Evolutionary conservation across 1,284 basidiomycete species (phyloP), one percentile per base, ranked within the genome.

Genomic region (Xerocomus nothofagi): DNA sequence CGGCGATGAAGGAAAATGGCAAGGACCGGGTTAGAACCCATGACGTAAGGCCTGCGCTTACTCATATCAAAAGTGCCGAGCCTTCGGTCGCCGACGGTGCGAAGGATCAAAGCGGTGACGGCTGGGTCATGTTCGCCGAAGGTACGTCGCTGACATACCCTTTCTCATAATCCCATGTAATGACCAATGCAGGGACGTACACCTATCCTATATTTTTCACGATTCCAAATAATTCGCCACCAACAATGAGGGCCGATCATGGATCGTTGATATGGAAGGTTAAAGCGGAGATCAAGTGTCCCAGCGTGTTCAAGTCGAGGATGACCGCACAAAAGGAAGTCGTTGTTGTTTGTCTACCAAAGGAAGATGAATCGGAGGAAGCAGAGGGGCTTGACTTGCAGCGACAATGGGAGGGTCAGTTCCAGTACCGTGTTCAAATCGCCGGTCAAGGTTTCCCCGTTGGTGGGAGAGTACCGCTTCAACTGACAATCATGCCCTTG

Each of bases 141-240:
- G 93, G 93, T 89, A 50, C 18, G 54, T 39, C 24, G 27, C 20
- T 38, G 75, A 68, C 4, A 14, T 42, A 26, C 34, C 15, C 23
- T 51, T 32, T 51, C 39, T 30, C 47, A 20, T 32, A 3, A 6
- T 10, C 9, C 39, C 40, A 43, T 48, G 34, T 47, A 40, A 61
- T 34, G 17, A 12, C 26, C 11, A 30, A 23, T 48, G 18, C 60
- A 90, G 92, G 93, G n/a, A 88, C 84, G 6, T 98, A 98, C 68
- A 93, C 88, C 36, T 99, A 94, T 68, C 94, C 95, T 1, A 91
- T 99, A 61, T 91, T 90, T 17, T 92, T 98, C 67, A 77, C 86
- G 4, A 84, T 99, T 41, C 93, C 95, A 0, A 76, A 83, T 4
- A 80, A 82, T 51, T 79, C 89, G 4, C 93, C 94, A 4, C 92